phyloP scores from a whole-genome alignment of 2,329 filamentous ascomycete genomes.

The Exophiala viscosa region DNA sequence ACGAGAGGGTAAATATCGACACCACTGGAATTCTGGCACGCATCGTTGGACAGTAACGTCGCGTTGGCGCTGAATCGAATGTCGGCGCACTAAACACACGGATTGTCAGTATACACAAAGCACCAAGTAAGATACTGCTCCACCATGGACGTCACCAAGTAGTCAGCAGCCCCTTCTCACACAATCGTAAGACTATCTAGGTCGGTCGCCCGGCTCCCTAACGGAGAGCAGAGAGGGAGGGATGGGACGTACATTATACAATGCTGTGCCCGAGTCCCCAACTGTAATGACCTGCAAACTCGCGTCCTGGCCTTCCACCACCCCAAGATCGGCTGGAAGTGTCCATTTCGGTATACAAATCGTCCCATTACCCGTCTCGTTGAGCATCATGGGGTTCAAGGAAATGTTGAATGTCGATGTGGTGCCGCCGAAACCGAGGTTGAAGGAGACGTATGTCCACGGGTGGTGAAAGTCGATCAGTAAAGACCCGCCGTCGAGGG shows the following conservation, averaged over 20 bases:
- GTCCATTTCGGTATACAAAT: conserved; percentile 43
- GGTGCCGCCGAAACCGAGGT: conserved; percentile 41
- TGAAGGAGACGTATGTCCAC: conserved; percentile 46
- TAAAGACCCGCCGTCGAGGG: conserved; percentile 42
- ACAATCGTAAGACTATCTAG: too few species aligned
- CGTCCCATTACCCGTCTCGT: conserved; percentile 46
- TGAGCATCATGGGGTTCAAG: conserved; percentile 41
- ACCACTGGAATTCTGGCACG: conserved; percentile 40
- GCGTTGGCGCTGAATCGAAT: conserved; percentile 41
- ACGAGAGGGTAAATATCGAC: conserved; percentile 33
- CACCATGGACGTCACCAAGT: too few species aligned
- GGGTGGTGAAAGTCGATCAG: conserved; percentile 40
- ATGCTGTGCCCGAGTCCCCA: conserved; percentile 36
- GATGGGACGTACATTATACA: conserved; percentile 45
- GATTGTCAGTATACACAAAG: too few species aligned
- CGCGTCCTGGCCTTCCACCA: conserved; percentile 38
- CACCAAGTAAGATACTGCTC: too few species aligned
- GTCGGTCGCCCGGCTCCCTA: too few species aligned
- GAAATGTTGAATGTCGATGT: conserved; percentile 46
- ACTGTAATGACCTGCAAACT: conserved; percentile 47
- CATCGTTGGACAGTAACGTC: conserved; percentile 34
- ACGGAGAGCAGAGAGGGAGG: neutral
- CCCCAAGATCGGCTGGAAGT: conserved; percentile 31
- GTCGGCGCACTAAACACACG: conserved; percentile 39
- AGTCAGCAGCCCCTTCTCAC: too few species aligned